Evolutionary conservation across 345 rosid species (phyloP).

Genomic region (Dipteronia dyeriana): DNA sequence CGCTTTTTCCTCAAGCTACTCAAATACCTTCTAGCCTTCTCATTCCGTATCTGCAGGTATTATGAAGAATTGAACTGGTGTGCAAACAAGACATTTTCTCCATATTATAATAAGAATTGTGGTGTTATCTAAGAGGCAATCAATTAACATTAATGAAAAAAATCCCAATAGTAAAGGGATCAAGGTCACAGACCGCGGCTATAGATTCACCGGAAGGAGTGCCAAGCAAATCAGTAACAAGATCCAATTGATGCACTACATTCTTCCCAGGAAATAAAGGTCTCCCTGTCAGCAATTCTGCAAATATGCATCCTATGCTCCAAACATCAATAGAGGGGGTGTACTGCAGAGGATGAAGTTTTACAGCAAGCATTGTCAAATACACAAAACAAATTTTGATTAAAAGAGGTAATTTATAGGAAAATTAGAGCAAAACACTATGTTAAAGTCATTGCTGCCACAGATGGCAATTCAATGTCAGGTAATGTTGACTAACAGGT

Average conservation of each 20-base stretch:
- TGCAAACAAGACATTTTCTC: slow-evolving; percentile 1
- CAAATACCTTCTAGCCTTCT: slow-evolving; percentile 90
- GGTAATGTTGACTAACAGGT: slow-evolving; percentile 7
- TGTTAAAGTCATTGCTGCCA: slow-evolving; percentile 1
- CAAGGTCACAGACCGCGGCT: slow-evolving; percentile 69
- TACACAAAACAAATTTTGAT: neutral
- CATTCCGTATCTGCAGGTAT: slow-evolving; percentile 79
- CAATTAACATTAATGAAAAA: slow-evolving; percentile 26
- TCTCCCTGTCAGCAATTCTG: slow-evolving; percentile 85
- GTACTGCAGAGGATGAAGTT: slow-evolving; percentile 60
- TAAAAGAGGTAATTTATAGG: neutral
- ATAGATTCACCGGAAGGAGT: slow-evolving; percentile 74
- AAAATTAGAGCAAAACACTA: slow-evolving; percentile 1
- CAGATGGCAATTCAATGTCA: neutral
- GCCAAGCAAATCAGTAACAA: slow-evolving; percentile 96
- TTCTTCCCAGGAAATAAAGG: slow-evolving; percentile 97
- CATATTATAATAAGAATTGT: slow-evolving; percentile 3
- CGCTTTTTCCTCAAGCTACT: slow-evolving; percentile 74
- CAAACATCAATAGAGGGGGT: slow-evolving; percentile 98
- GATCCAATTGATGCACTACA: slow-evolving; percentile 87
- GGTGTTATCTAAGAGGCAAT: slow-evolving; percentile 11
- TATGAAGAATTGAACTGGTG: slow-evolving; percentile 25
- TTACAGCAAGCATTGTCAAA: slow-evolving; percentile 17
- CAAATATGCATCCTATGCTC: slow-evolving; percentile 99
- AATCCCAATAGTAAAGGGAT: slow-evolving; percentile 14